Conservation (phyloP, 129 eudicot genomes). For the Tagetes patula region DNA sequence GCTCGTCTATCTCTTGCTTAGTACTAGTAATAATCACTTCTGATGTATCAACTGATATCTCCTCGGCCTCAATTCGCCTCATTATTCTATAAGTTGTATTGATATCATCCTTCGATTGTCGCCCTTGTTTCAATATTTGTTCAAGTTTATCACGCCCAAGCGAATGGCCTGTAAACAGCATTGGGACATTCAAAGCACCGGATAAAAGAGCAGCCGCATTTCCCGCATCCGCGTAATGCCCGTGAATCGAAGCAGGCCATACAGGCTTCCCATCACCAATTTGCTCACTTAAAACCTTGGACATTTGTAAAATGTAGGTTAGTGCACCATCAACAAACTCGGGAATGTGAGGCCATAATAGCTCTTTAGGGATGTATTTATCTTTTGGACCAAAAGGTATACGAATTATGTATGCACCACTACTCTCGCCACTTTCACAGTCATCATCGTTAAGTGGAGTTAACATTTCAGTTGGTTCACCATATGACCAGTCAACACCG, state of each 20-base stretch:
- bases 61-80: constrained; percentile 91
- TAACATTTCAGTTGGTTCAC: constrained; percentile 81
- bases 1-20: constrained; percentile 87
- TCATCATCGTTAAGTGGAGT: constrained; percentile 41
- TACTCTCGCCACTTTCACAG: constrained; percentile 62
- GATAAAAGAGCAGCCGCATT: constrained; percentile 81
- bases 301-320: constrained; percentile 64
- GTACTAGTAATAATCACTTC: constrained; percentile 85
- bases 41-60: constrained; percentile 68
- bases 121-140: constrained; percentile 76
- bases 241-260: constrained; percentile 88
- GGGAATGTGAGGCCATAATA: constrained; percentile 79
- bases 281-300: constrained; percentile 79
- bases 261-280: constrained; percentile 67
- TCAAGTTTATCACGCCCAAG: constrained; percentile 89
- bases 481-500: constrained; percentile 77
- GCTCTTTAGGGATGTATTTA: constrained; percentile 75
- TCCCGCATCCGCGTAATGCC: constrained; percentile 90
- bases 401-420: constrained; percentile 81
- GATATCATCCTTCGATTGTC: constrained; percentile 74
- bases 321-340: constrained; percentile 92
- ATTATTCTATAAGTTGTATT: constrained; percentile 67
- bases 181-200: constrained; percentile 85
- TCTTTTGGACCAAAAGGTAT: constrained; percentile 89
- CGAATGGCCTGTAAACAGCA: constrained; percentile 90